These are phyloP conservation scores for Hirschioporus abietinus DNA, from an alignment of 768 basidiomycete genomes.

Conservation along the genomic window DNA sequence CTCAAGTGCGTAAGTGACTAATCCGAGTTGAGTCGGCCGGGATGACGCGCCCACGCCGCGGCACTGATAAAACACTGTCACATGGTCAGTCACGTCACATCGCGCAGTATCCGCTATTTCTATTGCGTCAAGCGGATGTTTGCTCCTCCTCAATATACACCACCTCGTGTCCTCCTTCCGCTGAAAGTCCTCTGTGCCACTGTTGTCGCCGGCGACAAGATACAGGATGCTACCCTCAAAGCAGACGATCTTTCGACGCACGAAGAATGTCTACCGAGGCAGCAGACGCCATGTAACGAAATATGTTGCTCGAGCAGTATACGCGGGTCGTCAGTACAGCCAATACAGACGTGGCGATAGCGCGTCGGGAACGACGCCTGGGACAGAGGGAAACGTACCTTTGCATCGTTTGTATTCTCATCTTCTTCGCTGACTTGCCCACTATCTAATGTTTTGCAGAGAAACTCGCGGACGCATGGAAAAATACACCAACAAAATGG, in stretches of 20 bases:
- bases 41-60: too few relatives aligned
- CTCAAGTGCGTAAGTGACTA: not conserved
- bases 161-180: not conserved
- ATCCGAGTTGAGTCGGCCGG: too few relatives aligned
- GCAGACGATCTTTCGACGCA: not conserved
- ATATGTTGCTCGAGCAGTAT: not conserved
- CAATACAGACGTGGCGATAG: not conserved
- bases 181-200: not conserved
- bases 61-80: not conserved
- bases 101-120: not conserved
- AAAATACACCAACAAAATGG: conserved; percentile 87
- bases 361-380: not conserved
- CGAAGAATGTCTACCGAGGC: not conserved
- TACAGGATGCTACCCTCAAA: not conserved
- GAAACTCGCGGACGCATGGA: conserved; percentile 73
- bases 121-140: not conserved
- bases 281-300: not conserved
- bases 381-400: not conserved
- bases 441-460: conserved; percentile 30
- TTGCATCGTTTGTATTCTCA: not conserved
- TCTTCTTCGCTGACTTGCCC: not conserved
- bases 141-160: not conserved
- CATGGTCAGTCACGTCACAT: not conserved
- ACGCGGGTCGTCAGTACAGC: not conserved
- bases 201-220: not conserved